These are phyloP conservation scores for Hamamelis virginiana DNA, from an alignment of 164 flowering plant species.

Conservation along the genomic window DNA sequence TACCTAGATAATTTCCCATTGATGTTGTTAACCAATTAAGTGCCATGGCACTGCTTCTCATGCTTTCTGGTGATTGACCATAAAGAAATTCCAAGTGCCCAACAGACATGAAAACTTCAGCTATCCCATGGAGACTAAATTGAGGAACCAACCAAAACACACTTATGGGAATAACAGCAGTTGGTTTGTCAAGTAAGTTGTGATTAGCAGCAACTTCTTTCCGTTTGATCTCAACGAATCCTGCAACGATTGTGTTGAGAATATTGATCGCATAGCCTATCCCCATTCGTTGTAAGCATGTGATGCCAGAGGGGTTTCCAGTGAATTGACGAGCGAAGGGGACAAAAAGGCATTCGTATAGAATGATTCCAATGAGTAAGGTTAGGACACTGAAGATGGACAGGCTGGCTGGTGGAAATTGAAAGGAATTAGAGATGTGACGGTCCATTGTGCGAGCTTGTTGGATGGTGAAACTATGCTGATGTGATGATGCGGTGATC, in stretches of 20 bases:
- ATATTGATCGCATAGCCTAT: constrained; percentile 43
- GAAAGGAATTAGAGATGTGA: constrained; percentile 38
- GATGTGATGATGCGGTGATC: constrained; percentile 37
- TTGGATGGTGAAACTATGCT: constrained; percentile 36
- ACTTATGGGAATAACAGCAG: constrained; percentile 42
- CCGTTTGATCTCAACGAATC: constrained; percentile 46
- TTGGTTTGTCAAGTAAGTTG: constrained; percentile 43
- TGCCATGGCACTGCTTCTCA: constrained; percentile 55
- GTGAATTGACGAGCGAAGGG: constrained; percentile 52
- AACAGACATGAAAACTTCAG: constrained; percentile 43
- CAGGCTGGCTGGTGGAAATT: constrained; percentile 49
- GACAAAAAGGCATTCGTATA: constrained; percentile 52
- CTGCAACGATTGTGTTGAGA: constrained; percentile 37
- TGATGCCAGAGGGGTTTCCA: constrained; percentile 39
- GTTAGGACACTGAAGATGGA: constrained; percentile 41
- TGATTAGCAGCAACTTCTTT: constrained; percentile 41
- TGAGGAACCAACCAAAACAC: constrained; percentile 58
- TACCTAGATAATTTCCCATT: constrained; percentile 55
- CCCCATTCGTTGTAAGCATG: constrained; percentile 55
- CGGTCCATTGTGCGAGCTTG: constrained; percentile 58
- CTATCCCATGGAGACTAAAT: constrained; percentile 40
- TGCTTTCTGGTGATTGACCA: constrained; percentile 59
- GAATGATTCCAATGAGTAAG: constrained; percentile 34
- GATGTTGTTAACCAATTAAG: constrained; percentile 52
- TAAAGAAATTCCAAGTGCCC: constrained; percentile 53